Percentiles rank a stretch among this genome's conserved stretches.
Conservation (phyloP, 2,329 filamentous ascomycete species). For the Xylaria sp. region DNA sequence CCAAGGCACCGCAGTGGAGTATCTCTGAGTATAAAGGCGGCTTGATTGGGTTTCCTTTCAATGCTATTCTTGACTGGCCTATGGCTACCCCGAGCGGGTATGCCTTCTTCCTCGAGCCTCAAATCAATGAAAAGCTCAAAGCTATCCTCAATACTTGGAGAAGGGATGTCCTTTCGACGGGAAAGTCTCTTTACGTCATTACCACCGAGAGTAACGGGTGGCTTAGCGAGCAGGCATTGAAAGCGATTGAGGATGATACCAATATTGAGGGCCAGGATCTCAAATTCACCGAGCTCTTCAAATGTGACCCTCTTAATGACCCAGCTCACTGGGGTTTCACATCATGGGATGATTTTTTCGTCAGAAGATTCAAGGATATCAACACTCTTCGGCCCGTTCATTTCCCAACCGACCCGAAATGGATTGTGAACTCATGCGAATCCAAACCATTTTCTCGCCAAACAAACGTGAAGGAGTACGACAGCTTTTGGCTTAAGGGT, state of each 20-base stretch:
- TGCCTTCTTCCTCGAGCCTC: slow-evolving; percentile 15
- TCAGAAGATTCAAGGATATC: slow-evolving; percentile 5
- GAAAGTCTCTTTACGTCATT: slow-evolving; percentile 6
- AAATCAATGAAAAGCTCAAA: slow-evolving; percentile 13
- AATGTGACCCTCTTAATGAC: slow-evolving; percentile 4
- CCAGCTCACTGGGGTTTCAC: slow-evolving; percentile 7
- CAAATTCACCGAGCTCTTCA: slow-evolving; percentile 9
- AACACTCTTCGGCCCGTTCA: slow-evolving; percentile 7
- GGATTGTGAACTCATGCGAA: slow-evolving; percentile 17
- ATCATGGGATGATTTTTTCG: slow-evolving; percentile 18
- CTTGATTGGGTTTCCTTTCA: slow-evolving; percentile 17
- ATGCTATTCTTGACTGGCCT: slow-evolving; percentile 16
- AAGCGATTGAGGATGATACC: slow-evolving; percentile 8
- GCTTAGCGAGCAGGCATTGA: slow-evolving; percentile 3
- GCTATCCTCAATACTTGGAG: slow-evolving; percentile 14
- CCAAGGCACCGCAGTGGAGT: slow-evolving; percentile 12
- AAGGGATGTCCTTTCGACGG: background rate
- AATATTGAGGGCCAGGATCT: slow-evolving; percentile 11
- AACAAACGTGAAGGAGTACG: slow-evolving; percentile 5
- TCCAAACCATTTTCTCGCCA: slow-evolving; percentile 14
- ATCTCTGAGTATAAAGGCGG: slow-evolving; percentile 2
- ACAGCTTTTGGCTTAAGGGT: slow-evolving; percentile 22
- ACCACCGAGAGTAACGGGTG: slow-evolving; percentile 6
- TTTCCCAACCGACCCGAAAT: background rate
- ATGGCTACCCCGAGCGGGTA: slow-evolving; percentile 16